Conservation (phyloP, 164 flowering plant genomes). For the Tetracentron sinense region DNA sequence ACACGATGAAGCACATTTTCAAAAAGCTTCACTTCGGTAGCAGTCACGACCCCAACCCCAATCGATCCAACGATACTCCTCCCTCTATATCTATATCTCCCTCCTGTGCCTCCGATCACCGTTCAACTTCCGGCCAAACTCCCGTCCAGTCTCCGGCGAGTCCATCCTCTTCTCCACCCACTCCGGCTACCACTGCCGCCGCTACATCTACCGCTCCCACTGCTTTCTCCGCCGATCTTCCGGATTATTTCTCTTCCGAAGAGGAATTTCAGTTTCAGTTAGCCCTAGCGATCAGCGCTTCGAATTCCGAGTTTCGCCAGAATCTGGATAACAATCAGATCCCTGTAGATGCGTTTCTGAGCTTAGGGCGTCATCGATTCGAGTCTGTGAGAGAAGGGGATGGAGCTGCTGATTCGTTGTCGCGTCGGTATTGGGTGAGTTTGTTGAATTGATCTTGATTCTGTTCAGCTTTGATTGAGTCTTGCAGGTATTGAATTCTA, state of each 20-base stretch:
- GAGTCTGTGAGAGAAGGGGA: slow-evolving; percentile 29
- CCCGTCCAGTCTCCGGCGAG: slow-evolving; percentile 19
- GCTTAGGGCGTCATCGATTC: slow-evolving; percentile 39
- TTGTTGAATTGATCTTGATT: slow-evolving; percentile 7
- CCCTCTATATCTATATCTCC: slow-evolving; percentile 24
- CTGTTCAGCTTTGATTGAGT: background rate
- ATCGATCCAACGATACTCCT: slow-evolving; percentile 55
- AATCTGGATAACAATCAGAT: slow-evolving; percentile 77
- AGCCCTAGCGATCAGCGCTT: slow-evolving; percentile 91
- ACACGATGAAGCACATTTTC: slow-evolving; percentile 89
- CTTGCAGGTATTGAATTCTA: background rate
- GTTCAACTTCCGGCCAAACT: no score
- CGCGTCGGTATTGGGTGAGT: slow-evolving; percentile 77
- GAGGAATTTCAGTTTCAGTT: slow-evolving; percentile 92
- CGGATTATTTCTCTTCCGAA: slow-evolving; percentile 68
- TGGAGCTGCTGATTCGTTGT: slow-evolving; percentile 40
- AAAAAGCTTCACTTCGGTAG: slow-evolving; percentile 76
- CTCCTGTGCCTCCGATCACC: slow-evolving; percentile 38
- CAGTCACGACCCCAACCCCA: slow-evolving; percentile 54
- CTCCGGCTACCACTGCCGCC: slow-evolving; percentile 14
- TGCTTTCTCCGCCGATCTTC: slow-evolving; percentile 10
- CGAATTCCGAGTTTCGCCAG: slow-evolving; percentile 50
- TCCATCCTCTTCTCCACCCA: slow-evolving; percentile 20
- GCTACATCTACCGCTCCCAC: slow-evolving; percentile 12
- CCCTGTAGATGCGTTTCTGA: slow-evolving; percentile 67